Evolutionary conservation across 331 rosid genomes (phyloP).

Genomic region (Stylosanthes scabra): DNA sequence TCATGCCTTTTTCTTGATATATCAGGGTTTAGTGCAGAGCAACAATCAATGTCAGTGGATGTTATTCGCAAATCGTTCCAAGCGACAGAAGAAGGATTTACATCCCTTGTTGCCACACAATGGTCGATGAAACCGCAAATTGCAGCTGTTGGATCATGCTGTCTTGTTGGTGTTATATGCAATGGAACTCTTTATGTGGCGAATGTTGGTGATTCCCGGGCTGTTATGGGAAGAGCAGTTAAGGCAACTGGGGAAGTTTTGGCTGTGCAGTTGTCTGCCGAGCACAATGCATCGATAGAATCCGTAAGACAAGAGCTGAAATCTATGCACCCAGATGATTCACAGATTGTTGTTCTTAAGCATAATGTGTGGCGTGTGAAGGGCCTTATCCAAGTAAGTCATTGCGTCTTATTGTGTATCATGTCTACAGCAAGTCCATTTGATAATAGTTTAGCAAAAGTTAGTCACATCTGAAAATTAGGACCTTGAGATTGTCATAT

Average conservation of each 20-base stretch:
- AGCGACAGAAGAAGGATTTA: conserved; percentile 97
- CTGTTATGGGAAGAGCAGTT: conserved; percentile 93
- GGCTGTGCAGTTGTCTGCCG: conserved; percentile 76
- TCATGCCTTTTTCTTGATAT: conserved; percentile 27
- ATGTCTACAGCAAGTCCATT: background rate
- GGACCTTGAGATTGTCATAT: conserved; percentile 8
- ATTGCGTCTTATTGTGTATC: background rate
- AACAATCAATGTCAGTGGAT: conserved; percentile 84
- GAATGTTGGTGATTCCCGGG: conserved; percentile 94
- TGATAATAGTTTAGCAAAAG: background rate
- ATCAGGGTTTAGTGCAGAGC: conserved; percentile 89
- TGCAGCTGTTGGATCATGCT: conserved; percentile 98
- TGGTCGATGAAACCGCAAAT: conserved; percentile 88
- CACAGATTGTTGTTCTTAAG: conserved; percentile 85
- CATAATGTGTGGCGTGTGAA: conserved; percentile 98
- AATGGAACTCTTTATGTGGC: conserved; percentile 83
- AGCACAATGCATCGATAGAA: conserved; percentile 88
- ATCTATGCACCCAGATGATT: conserved; percentile 86
- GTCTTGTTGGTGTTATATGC: conserved; percentile 90
- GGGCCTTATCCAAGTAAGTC: conserved; percentile 89
- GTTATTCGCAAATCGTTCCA: conserved; percentile 93
- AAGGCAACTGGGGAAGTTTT: conserved; percentile 91
- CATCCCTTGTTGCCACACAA: conserved; percentile 76
- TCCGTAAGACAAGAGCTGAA: conserved; percentile 91
- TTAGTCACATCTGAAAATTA: conserved; percentile 7